These are phyloP conservation scores for Luffa acutangula DNA, from an alignment of 306 rosid genomes.

Conservation along the genomic window DNA sequence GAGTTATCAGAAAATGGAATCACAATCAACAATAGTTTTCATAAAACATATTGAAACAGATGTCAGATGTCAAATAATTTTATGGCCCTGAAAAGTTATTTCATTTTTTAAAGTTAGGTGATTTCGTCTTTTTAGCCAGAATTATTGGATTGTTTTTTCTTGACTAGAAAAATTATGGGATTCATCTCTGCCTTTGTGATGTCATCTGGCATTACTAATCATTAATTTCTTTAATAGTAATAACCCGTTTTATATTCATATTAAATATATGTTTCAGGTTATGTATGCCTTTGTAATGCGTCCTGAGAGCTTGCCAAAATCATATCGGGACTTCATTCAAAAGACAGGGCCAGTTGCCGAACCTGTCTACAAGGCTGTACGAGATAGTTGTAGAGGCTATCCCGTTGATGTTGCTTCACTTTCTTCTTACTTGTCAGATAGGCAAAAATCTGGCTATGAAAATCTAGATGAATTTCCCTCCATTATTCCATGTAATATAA, in stretches of 20 bases:
- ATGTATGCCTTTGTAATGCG: conserved; percentile 98
- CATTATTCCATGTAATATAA: conserved; percentile 66
- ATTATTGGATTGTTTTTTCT: neutral
- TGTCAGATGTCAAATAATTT: neutral
- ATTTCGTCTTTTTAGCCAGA: neutral
- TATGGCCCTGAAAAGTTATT: neutral
- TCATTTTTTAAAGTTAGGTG: neutral
- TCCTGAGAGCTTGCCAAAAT: conserved; percentile 91
- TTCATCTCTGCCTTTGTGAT: neutral
- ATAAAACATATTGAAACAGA: neutral
- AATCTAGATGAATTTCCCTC: conserved; percentile 86
- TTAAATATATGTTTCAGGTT: conserved; percentile 43
- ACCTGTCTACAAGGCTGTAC: conserved; percentile 90
- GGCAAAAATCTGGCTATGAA: conserved; percentile 31
- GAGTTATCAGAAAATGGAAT: neutral
- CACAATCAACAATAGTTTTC: neutral
- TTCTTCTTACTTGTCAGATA: conserved; percentile 49
- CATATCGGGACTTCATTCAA: conserved; percentile 86
- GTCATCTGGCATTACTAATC: neutral
- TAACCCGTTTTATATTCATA: neutral
- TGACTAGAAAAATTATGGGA: neutral
- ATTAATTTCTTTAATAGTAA: neutral
- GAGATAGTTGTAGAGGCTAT: conserved; percentile 79
- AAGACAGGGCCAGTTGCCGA: conserved; percentile 91
- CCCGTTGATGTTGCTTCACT: conserved; percentile 63